Conservation (phyloP, 177 flowering plant genomes). For the Vitis hybrid region DNA sequence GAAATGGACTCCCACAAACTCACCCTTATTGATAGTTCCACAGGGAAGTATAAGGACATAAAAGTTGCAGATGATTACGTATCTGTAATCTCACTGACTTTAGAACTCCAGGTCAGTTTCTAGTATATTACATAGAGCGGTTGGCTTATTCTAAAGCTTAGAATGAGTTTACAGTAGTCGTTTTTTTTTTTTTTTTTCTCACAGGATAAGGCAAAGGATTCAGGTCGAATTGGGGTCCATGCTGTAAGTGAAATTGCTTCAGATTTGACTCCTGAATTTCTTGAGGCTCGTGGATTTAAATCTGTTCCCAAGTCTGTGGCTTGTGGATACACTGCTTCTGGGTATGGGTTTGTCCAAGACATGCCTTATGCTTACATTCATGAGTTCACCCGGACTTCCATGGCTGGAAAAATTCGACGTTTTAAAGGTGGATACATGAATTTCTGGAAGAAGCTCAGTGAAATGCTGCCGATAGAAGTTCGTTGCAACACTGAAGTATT, state of each 20-base stretch:
- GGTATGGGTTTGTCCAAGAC: conserved; percentile 81
- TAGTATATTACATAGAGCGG: neutral
- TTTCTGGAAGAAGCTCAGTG: conserved; percentile 58
- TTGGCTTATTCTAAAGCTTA: neutral
- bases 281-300: conserved; percentile 48
- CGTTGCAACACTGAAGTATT: conserved; percentile 58
- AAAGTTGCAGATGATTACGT: conserved; percentile 74
- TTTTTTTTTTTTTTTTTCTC: neutral
- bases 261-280: conserved; percentile 55
- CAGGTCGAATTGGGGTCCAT: conserved; percentile 60
- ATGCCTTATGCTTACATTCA: conserved; percentile 89
- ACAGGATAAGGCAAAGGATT: conserved; percentile 61
- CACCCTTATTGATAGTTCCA: conserved; percentile 59
- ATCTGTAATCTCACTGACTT: conserved; percentile 64
- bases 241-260: conserved; percentile 70
- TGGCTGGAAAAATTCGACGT: conserved; percentile 82
- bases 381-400: conserved; percentile 79
- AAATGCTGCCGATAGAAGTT: conserved; percentile 46
- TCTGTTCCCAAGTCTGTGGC: conserved; percentile 75
- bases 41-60: conserved; percentile 57
- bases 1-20: conserved; percentile 77
- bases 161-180: too few species aligned
- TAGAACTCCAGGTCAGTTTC: conserved; percentile 64
- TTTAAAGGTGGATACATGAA: conserved; percentile 69
- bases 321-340: conserved; percentile 85